A percentile compares a stretch with the other conserved stretches of the same genome.
phyloP scores from a whole-genome alignment of 164 flowering plant species.

The Berberis thunbergii region DNA sequence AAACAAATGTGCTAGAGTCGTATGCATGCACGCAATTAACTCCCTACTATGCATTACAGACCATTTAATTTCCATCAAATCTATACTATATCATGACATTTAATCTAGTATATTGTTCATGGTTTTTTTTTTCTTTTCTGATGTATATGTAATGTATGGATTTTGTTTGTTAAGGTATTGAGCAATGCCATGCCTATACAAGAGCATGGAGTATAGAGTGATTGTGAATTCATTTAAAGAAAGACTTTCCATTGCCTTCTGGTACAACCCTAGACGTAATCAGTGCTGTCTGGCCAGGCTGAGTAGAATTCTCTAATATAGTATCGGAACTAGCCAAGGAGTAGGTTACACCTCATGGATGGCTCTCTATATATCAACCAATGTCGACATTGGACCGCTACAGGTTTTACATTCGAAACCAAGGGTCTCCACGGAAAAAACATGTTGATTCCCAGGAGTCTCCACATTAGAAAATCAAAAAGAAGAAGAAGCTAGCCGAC shows the following conservation, averaged over 20 bases:
- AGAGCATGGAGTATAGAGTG: constrained; percentile 74
- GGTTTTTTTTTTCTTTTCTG: too few species aligned
- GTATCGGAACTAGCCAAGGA: constrained; percentile 39
- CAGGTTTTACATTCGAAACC: constrained; percentile 46
- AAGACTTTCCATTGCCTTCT: constrained; percentile 62
- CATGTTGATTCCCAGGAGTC: constrained; percentile 42
- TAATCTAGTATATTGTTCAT: too few species aligned
- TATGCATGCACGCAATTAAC: too few species aligned
- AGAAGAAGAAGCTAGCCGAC: too few species aligned
- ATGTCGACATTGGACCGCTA: constrained; percentile 55
- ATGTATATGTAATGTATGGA: too few species aligned
- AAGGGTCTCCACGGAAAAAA: constrained; percentile 57
- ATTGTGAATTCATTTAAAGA: constrained; percentile 47
- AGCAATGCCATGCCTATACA: constrained; percentile 57
- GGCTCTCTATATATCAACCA: constrained; percentile 41
- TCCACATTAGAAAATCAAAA: not conserved
- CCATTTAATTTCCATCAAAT: too few species aligned
- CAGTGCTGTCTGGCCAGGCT: too few species aligned
- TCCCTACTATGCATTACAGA: too few species aligned
- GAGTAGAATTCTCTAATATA: constrained; percentile 17
- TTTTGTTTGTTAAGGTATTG: constrained; percentile 30
- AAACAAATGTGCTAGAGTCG: too few species aligned
- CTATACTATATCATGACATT: too few species aligned
- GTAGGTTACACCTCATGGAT: constrained; percentile 29
- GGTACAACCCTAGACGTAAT: constrained; percentile 72